Evolutionary conservation across 768 basidiomycete genomes (phyloP).

Genomic region (button mushroom (Agaricus bisporus)): DNA sequence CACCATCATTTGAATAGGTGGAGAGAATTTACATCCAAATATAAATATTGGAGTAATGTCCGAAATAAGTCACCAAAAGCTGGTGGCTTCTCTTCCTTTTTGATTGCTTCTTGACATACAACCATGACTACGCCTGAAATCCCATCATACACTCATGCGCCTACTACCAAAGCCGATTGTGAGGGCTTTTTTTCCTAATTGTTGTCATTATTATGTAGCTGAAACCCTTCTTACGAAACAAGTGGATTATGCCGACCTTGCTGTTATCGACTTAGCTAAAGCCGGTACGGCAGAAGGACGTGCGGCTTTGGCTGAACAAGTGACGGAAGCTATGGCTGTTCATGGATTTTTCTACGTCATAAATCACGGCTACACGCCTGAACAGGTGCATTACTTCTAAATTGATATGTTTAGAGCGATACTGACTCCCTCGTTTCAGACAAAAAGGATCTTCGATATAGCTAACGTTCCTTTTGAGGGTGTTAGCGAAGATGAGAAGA

Average conservation of each 20-base stretch:
- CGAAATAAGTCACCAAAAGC: too few relatives aligned
- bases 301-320: slow-evolving; percentile 29
- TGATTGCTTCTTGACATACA: too few relatives aligned
- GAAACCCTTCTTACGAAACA: not conserved
- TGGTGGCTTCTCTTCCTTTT: too few relatives aligned
- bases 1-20: too few relatives aligned
- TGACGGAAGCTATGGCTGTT: slow-evolving; percentile 37
- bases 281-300: slow-evolving; percentile 31
- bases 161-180: slow-evolving; percentile 15
- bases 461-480: slow-evolving; percentile 39
- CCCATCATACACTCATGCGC: slow-evolving; percentile 17
- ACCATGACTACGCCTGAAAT: not conserved
- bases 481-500: slow-evolving; percentile 38
- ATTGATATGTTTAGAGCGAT: too few relatives aligned
- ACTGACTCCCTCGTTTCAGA: slow-evolving; percentile 21
- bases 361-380: slow-evolving; percentile 37
- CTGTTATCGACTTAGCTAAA: slow-evolving; percentile 44
- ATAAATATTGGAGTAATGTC: too few relatives aligned
- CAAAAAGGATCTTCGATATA: slow-evolving; percentile 41
- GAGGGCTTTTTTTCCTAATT: not conserved
- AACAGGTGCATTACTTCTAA: slow-evolving; percentile 24
- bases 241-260: slow-evolving; percentile 42
- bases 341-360: slow-evolving; percentile 45
- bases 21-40: too few relatives aligned
- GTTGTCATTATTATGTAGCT: not conserved